Percentiles rank a stretch among this genome's conserved stretches.
Conservation (phyloP, 2,329 filamentous ascomycete species). For the Ophiostoma quercus region DNA sequence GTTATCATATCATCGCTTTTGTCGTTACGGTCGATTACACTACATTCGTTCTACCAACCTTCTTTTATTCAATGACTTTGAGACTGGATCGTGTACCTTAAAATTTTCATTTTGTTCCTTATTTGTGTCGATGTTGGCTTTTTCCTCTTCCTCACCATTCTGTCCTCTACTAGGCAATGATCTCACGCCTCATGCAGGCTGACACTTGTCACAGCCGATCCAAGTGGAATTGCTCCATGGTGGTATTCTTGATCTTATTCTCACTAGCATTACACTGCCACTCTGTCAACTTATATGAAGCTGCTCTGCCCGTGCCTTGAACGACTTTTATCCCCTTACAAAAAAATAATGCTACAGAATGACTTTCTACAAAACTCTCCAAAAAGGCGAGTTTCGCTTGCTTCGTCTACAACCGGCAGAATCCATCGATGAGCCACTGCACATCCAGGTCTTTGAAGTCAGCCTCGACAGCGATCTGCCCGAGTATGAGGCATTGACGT, state of each 20-base stretch:
- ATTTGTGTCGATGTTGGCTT: not conserved
- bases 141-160: not conserved
- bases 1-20: not conserved
- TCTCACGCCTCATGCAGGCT: not conserved
- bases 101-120: too few relatives aligned
- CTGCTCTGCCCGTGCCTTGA: not conserved
- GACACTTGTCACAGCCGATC: not conserved
- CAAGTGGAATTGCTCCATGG: not conserved
- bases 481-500: not conserved
- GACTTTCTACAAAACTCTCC: not conserved
- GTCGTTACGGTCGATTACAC: not conserved
- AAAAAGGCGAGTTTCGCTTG: not conserved
- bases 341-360: not conserved
- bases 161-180: not conserved
- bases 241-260: not conserved
- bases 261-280: slow-evolving; percentile 3
- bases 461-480: not conserved
- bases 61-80: not conserved
- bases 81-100: too few relatives aligned
- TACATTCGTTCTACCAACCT: not conserved
- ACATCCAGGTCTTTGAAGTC: slow-evolving; percentile 2
- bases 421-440: not conserved
- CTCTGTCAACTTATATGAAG: not conserved
- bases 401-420: not conserved
- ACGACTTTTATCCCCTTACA: not conserved